Evolutionary conservation across 2,329 filamentous ascomycete genomes (phyloP), one percentile per base, ranked within the genome.

Genomic region (Aspergillus cejpii): DNA sequence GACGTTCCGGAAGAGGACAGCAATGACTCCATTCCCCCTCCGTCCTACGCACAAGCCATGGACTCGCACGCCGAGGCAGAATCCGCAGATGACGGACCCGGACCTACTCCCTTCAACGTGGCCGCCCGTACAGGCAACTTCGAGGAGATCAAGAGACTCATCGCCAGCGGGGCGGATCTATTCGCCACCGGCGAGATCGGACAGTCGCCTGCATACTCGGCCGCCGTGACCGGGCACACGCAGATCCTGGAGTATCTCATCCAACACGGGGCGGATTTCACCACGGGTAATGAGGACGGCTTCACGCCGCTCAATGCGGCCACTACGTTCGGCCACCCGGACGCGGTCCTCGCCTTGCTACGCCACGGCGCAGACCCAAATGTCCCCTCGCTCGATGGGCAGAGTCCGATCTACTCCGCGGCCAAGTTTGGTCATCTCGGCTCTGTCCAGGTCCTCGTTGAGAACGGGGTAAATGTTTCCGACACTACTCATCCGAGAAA

Each of bases 301-400:
- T 42, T 33, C 10, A 42, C 28, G 3, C 39, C 39, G n/a, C 39
- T 42, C 28, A 42, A 36, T 12, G 39, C 39, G 17, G 39, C 28
- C 2, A 28, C 39, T 6, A 42, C 39, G 6, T 42, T 17, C 12
- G 39, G 39, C n/a, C 28, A 42, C n/a, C 20, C 39, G 2, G 39
- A 26, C 11, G 39, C 39, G 3, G 28, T 36, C 5, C 17, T 36
- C 11, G 17, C n/a, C 8, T n/a, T 42, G 10, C 4, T 36, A 7
- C 19, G 17, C 3, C 17, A 24, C 7, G 29, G 39, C 6, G 39
- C 28, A 14, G 39, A 42, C 12, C 39, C 39, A 7, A 36, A 42
- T 5, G 19, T 23, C 15, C 29, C 39, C 1, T 34, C 39, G 7
- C 10, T 17, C 4, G 39, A 42, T 21, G 28, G 39, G 2, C 39